Evolutionary conservation across 805 yeast species (phyloP).

Genomic region (Myxozyma nipponensis): DNA sequence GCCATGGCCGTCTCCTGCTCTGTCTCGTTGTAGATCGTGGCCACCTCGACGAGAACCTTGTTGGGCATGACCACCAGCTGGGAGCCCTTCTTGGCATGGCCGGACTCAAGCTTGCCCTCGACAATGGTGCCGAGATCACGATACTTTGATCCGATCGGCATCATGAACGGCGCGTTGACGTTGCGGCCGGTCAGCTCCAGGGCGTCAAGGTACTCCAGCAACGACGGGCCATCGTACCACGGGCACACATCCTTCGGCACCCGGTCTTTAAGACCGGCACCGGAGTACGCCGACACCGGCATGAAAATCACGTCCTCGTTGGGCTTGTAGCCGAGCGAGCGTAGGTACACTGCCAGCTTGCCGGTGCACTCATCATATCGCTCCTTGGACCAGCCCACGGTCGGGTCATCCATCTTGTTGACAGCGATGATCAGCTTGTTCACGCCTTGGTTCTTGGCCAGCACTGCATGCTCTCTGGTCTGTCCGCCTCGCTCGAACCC

Average conservation of each 20-base stretch:
- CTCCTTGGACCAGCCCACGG: conserved; percentile 92
- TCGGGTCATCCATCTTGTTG: conserved; percentile 98
- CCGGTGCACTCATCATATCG: conserved; percentile 93
- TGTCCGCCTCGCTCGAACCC: conserved; percentile 99
- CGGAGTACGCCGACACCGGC: conserved; percentile 98
- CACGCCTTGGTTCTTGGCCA: conserved; percentile 98
- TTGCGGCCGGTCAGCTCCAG: conserved; percentile 81
- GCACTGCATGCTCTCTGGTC: conserved; percentile 94
- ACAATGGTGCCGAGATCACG: conserved; percentile 96
- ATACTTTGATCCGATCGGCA: conserved; percentile 91
- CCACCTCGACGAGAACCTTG: conserved; percentile 74
- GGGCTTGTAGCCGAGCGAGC: conserved; percentile 76
- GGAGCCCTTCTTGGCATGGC: conserved; percentile 78
- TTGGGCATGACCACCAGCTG: conserved; percentile 88
- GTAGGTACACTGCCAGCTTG: conserved; percentile 69
- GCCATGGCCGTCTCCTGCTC: conserved; percentile 91
- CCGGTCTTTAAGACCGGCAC: conserved; percentile 91
- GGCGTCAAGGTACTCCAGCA: conserved; percentile 81
- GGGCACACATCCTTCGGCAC: conserved; percentile 69
- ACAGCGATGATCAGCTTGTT: conserved; percentile 89
- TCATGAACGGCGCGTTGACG: conserved; percentile 93
- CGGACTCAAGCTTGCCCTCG: conserved; percentile 97
- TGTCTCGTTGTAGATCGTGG: conserved; percentile 87
- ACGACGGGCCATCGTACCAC: conserved; percentile 92
- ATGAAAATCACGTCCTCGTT: conserved; percentile 83